Conservation (phyloP, 2,329 filamentous ascomycete genomes). For the Trichophyton simii region DNA sequence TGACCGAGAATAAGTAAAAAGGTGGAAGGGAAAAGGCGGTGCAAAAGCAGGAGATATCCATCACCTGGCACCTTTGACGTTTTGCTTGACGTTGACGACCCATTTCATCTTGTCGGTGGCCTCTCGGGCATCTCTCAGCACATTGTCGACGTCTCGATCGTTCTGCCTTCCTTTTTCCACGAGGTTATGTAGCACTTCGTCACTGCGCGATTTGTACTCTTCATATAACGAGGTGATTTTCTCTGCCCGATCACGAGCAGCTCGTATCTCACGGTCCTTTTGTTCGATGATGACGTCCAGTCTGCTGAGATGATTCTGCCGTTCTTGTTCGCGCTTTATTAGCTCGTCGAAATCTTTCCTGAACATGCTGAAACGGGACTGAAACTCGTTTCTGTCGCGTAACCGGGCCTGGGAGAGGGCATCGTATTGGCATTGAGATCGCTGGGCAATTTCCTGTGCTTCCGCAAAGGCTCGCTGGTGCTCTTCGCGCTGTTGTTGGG, state of each 20-base stretch:
- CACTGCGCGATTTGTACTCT: conserved; percentile 31
- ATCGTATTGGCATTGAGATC: conserved; percentile 33
- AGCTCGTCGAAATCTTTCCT: conserved; percentile 25
- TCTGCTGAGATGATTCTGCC: conserved; percentile 27
- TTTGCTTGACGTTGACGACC: conserved; percentile 32
- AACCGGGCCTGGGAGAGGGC: conserved; percentile 29
- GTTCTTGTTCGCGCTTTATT: conserved; percentile 25
- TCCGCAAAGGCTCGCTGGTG: conserved; percentile 29
- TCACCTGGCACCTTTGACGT: background rate
- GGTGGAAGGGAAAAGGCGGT: background rate
- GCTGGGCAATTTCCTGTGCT: conserved; percentile 28
- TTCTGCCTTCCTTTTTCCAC: conserved; percentile 22
- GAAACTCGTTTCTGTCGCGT: conserved; percentile 31
- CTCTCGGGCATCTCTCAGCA: conserved; percentile 30
- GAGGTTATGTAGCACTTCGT: conserved; percentile 26
- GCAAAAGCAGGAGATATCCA: background rate
- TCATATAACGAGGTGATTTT: conserved; percentile 29
- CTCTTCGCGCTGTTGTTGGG: conserved; percentile 29
- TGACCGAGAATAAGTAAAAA: background rate
- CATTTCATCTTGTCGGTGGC: conserved; percentile 37
- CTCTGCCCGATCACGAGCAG: conserved; percentile 29
- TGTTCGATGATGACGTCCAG: conserved; percentile 36
- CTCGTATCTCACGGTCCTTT: conserved; percentile 33
- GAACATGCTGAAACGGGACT: conserved; percentile 28
- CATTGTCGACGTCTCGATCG: conserved; percentile 24